A percentile compares a stretch with the other conserved stretches of the same genome.
phyloP scores from a whole-genome alignment of 1,284 basidiomycete genomes.

The Pterulicium gracile region DNA sequence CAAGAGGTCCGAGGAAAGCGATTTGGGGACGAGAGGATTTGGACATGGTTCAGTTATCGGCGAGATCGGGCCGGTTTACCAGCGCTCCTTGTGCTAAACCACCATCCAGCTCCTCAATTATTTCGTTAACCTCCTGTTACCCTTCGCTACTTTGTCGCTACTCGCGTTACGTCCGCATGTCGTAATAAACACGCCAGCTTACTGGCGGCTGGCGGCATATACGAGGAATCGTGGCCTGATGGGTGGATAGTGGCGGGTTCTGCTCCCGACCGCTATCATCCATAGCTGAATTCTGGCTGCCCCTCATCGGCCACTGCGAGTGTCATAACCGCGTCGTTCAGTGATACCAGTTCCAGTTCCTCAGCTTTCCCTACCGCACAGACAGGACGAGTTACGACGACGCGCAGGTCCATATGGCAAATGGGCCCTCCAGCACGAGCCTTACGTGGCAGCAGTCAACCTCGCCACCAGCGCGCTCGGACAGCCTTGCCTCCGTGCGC shows the following conservation, averaged over 20 bases:
- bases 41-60: conserved; percentile 27
- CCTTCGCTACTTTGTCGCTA: too few relatives aligned
- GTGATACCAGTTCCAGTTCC: conserved; percentile 36
- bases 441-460: conserved; percentile 49
- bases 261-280: too few relatives aligned
- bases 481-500: too few relatives aligned
- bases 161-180: too few relatives aligned
- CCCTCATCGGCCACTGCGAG: conserved; percentile 13
- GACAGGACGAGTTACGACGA: conserved; percentile 16
- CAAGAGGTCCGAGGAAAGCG: conserved; percentile 58
- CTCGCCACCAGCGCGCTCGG: too few relatives aligned
- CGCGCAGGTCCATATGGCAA: conserved; percentile 62
- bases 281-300: too few relatives aligned
- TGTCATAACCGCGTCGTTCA: conserved; percentile 44
- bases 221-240: too few relatives aligned
- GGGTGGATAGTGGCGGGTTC: too few relatives aligned
- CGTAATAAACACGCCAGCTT: too few relatives aligned
- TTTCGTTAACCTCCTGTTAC: too few relatives aligned
- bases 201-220: too few relatives aligned
- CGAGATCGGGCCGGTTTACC: background rate
- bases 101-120: background rate
- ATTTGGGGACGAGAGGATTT: conserved; percentile 16
- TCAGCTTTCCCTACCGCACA: background rate
- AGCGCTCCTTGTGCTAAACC: conserved; percentile 1
- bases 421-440: conserved; percentile 53